Evolutionary conservation across 805 yeast species (phyloP).

Genomic region (Monosporozyma yasuniensis): DNA sequence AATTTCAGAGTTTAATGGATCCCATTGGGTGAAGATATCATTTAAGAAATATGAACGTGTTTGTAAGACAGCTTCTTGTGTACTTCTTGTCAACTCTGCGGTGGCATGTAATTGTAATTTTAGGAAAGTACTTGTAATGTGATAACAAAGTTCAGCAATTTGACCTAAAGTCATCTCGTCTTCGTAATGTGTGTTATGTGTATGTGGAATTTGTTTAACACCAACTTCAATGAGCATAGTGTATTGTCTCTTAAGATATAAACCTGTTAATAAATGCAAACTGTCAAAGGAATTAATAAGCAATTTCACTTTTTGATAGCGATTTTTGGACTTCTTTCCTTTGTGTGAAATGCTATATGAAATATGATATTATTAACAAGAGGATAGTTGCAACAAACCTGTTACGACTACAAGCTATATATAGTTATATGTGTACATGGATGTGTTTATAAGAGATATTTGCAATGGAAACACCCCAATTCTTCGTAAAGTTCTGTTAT

Average conservation of each 20-base stretch:
- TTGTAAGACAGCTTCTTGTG: slow-evolving; percentile 22
- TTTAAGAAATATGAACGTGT: slow-evolving; percentile 18
- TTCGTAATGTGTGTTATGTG: not conserved
- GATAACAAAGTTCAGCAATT: slow-evolving; percentile 20
- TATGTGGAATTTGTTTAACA: not conserved
- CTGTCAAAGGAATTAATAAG: not conserved
- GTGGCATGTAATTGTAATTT: slow-evolving; percentile 1
- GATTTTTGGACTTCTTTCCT: not conserved
- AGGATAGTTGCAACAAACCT: no score
- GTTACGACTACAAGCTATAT: no score
- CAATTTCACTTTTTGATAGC: not conserved
- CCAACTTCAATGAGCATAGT: not conserved
- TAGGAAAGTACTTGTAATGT: slow-evolving; percentile 22
- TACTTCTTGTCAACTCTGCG: slow-evolving; percentile 15
- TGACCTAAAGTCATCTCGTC: slow-evolving; percentile 9
- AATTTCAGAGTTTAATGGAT: slow-evolving; percentile 37
- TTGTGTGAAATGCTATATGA: not conserved
- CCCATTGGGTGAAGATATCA: slow-evolving; percentile 25
- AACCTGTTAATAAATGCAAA: not conserved
- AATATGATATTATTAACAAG: not conserved
- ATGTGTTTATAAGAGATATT: no score
- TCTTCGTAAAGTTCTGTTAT: not conserved
- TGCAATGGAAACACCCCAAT: not conserved
- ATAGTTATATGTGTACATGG: not conserved
- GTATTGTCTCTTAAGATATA: not conserved